Evolutionary conservation across 441 rosid species (phyloP).

Genomic region (Metrosideros polymorpha): DNA sequence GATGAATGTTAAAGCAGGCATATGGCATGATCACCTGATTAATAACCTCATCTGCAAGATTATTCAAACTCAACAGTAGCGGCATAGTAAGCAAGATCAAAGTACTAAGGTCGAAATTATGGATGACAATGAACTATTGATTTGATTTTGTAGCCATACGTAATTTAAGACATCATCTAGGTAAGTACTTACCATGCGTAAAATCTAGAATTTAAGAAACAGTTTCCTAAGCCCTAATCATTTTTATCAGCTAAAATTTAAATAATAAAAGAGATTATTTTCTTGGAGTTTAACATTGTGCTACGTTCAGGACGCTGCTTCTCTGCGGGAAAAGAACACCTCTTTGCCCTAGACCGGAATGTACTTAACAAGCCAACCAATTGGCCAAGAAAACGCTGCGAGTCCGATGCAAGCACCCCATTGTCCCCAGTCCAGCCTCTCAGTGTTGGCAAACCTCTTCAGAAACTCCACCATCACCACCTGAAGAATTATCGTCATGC

Average conservation of each 20-base stretch:
- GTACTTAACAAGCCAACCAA: conserved; percentile 3
- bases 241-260: not conserved
- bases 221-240: not conserved
- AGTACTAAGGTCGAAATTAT: not conserved
- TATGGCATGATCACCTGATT: not conserved
- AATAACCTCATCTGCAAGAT: not conserved
- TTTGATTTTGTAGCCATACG: not conserved
- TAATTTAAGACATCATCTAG: not conserved
- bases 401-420: conserved; percentile 2
- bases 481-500: not conserved
- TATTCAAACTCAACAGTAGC: not conserved
- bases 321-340: not conserved
- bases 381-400: not conserved
- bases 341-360: not conserved
- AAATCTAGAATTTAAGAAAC: not conserved
- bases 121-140: not conserved
- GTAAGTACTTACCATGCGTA: not conserved
- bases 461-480: conserved; percentile 2
- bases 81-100: not conserved
- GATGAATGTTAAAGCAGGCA: not conserved
- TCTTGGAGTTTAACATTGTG: not conserved
- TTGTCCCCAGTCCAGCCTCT: conserved; percentile 2
- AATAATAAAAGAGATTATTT: not conserved
- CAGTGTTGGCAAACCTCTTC: not conserved
- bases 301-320: not conserved